These are phyloP conservation scores for Penstemon davidsonii DNA, from an alignment of 257 asterid genomes.

Conservation along the genomic window DNA sequence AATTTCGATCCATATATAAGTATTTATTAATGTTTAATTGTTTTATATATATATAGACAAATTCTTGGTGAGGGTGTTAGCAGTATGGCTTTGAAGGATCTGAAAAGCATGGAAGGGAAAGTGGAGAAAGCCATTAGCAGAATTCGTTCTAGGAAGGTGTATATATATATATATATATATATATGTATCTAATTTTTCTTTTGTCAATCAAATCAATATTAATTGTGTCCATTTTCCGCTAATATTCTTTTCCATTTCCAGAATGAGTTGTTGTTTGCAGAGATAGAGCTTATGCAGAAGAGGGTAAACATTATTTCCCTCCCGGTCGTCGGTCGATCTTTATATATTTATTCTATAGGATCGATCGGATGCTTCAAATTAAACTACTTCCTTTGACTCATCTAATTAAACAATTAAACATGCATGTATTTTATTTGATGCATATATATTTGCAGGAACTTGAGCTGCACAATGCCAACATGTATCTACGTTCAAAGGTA, in stretches of 20 bases:
- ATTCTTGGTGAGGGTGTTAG: slow-evolving; percentile 73
- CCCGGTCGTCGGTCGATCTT: not conserved
- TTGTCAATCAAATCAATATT: too few species aligned
- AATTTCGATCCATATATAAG: too few species aligned
- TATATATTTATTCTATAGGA: too few species aligned
- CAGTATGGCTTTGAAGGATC: slow-evolving; percentile 47
- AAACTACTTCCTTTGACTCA: too few species aligned
- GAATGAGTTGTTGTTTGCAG: slow-evolving; percentile 83
- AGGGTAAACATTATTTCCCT: slow-evolving; percentile 45
- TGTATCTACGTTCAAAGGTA: slow-evolving; percentile 82
- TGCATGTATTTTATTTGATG: slow-evolving; percentile 7
- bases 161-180: not conserved
- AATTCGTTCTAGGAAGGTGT: slow-evolving; percentile 78
- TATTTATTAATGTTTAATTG: not conserved
- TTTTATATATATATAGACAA: slow-evolving; percentile 37
- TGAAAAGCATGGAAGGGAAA: slow-evolving; percentile 55
- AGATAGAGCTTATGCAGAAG: slow-evolving; percentile 89
- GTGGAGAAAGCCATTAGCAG: slow-evolving; percentile 73
- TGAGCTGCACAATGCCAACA: slow-evolving; percentile 86
- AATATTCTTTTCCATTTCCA: slow-evolving; percentile 28
- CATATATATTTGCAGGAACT: slow-evolving; percentile 50
- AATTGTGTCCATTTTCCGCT: too few species aligned
- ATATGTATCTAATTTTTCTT: too few species aligned
- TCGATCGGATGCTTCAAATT: not conserved
- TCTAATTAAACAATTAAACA: too few species aligned